These are phyloP conservation scores for Ceratocystis colombiana DNA, from an alignment of 2,329 filamentous ascomycete genomes.

Conservation along the genomic window DNA sequence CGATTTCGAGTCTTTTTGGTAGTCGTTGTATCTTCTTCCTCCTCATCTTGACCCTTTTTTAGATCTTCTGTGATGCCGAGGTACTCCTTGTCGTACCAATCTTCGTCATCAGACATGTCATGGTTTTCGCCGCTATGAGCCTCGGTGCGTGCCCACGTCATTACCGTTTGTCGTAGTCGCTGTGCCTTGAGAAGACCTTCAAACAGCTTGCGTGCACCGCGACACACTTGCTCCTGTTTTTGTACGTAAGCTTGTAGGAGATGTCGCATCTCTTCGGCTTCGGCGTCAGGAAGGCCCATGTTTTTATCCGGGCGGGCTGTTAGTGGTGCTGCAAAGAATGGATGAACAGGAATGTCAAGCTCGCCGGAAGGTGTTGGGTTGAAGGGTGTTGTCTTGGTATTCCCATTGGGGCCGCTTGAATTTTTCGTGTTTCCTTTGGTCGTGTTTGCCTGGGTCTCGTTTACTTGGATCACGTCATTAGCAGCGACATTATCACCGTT, in stretches of 20 bases:
- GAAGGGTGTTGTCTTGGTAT: background rate
- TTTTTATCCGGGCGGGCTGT: conserved; percentile 57
- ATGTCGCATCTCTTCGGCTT: conserved; percentile 69
- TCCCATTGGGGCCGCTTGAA: background rate
- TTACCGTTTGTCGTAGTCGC: conserved; percentile 58
- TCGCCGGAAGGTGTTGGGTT: background rate
- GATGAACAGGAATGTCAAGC: conserved; percentile 50
- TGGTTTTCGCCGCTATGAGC: conserved; percentile 55
- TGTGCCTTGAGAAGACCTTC: conserved; percentile 63
- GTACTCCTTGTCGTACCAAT: conserved; percentile 77
- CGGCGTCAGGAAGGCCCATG: conserved; percentile 57
- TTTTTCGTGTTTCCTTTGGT: background rate
- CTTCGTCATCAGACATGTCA: conserved; percentile 79
- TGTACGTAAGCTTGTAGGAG: conserved; percentile 68
- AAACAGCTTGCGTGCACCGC: conserved; percentile 57
- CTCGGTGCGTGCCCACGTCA: conserved; percentile 68
- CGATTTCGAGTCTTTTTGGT: conserved; percentile 53
- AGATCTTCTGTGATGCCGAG: conserved; percentile 65
- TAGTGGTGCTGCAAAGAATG: conserved; percentile 59
- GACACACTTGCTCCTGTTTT: conserved; percentile 75
- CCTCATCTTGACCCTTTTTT: conserved; percentile 72
- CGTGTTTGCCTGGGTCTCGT: background rate
- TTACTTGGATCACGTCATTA: background rate
- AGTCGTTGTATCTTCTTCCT: conserved; percentile 61
- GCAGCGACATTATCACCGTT: background rate